Percentiles rank a stretch among this genome's conserved stretches.
Evolutionary conservation across 1,284 basidiomycete genomes (phyloP).

Genomic region (Fistulinella cinereoalba): DNA sequence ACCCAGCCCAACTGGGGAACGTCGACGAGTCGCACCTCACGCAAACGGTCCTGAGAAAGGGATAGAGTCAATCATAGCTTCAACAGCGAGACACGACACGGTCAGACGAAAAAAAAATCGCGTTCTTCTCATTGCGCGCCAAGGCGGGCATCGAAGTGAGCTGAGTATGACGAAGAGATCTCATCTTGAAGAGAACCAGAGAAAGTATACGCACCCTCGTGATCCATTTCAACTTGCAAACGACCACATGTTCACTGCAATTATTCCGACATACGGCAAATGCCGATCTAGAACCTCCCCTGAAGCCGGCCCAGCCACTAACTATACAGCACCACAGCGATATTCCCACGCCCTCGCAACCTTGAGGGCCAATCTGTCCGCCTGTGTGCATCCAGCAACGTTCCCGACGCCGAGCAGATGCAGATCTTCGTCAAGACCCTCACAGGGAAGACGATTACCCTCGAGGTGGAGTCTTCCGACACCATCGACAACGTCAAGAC

Average conservation of each 20-base stretch:
- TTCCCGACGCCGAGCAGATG: constrained; percentile 46
- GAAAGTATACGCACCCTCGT: constrained; percentile 14
- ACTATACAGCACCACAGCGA: constrained; percentile 42
- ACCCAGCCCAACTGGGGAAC: constrained; percentile 5
- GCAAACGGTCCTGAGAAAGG: not conserved
- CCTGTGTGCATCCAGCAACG: not conserved
- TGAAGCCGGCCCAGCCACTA: constrained; percentile 43
- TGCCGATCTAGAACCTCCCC: constrained; percentile 12
- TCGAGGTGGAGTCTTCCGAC: constrained; percentile 88
- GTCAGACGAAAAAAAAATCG: constrained; percentile 41
- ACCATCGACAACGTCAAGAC: constrained; percentile 88
- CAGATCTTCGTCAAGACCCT: constrained; percentile 85
- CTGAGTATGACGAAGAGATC: constrained; percentile 52
- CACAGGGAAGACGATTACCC: constrained; percentile 92
- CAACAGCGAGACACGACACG: constrained; percentile 3
- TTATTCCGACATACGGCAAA: constrained; percentile 3
- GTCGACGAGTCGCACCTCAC: too few species aligned
- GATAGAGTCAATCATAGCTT: constrained; percentile 7
- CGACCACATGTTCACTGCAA: constrained; percentile 1
- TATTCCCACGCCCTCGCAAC: constrained; percentile 23
- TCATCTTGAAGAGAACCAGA: constrained; percentile 40
- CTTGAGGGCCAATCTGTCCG: not conserved
- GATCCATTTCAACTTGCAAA: constrained; percentile 7
- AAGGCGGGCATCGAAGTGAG: constrained; percentile 55
- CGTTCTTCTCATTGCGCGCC: constrained; percentile 51